A percentile compares a stretch with the other conserved stretches of the same genome.
These are phyloP conservation scores for Phytomonas sp. DNA, from an alignment of 208 protist genomes.

Conservation along the genomic window DNA sequence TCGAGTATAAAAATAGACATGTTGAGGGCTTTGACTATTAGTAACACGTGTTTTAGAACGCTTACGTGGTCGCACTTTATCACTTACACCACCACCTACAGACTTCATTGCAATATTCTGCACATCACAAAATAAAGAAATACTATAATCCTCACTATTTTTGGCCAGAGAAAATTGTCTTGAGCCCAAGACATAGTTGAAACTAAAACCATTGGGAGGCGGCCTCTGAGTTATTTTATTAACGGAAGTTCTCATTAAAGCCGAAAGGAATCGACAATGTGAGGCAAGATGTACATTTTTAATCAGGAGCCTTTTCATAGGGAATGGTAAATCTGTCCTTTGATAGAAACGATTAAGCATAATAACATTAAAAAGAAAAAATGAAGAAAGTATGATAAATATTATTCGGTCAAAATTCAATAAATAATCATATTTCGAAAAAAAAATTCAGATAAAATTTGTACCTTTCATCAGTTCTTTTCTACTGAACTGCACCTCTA, in stretches of 20 bases:
- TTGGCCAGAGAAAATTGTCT: conserved; percentile 13
- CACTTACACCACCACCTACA: conserved; percentile 9
- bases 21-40: background rate
- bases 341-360: background rate
- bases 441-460: conserved; percentile 1
- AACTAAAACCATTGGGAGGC: conserved; percentile 5
- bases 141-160: background rate
- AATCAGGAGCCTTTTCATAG: background rate
- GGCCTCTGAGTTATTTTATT: background rate
- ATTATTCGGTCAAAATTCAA: too few relatives aligned
- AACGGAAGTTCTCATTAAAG: background rate
- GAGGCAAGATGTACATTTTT: background rate
- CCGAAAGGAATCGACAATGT: background rate
- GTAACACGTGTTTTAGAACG: background rate
- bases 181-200: conserved; percentile 14
- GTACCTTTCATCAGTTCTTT: background rate
- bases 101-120: conserved; percentile 11
- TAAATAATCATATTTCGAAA: background rate
- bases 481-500: background rate
- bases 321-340: background rate
- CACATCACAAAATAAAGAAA: conserved; percentile 19
- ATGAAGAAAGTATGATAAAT: conserved; percentile 7
- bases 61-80: background rate
- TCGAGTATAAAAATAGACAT: conserved; percentile 4
- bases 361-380: conserved; percentile 1